Conservation (phyloP, 2,329 filamentous ascomycete genomes). For the Moelleriella libera region DNA sequence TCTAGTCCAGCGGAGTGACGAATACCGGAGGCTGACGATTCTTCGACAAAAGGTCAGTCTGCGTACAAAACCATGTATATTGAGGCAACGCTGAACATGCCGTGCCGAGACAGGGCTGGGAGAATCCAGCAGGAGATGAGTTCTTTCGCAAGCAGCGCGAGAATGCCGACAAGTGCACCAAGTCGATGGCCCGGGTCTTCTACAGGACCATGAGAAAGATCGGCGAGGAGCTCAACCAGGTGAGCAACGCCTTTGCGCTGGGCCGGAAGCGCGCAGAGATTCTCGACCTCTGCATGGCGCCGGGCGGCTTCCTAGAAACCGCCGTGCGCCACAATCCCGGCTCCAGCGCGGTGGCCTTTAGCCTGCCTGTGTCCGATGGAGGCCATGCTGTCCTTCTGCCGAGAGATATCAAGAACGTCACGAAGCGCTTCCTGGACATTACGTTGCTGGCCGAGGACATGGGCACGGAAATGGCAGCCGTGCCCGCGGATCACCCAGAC, state of each 20-base stretch:
- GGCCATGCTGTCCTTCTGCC: conserved; percentile 24
- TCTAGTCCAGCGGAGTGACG: not conserved
- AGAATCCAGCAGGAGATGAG: conserved; percentile 24
- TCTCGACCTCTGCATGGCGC: conserved; percentile 42
- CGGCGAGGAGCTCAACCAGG: conserved; percentile 22
- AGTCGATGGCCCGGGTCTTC: conserved; percentile 8
- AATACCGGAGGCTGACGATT: not conserved
- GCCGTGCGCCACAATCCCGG: conserved; percentile 20
- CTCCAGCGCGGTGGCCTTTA: conserved; percentile 21
- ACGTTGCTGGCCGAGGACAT: conserved; percentile 36
- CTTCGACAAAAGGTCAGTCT: conserved; percentile 2
- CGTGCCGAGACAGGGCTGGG: conserved; percentile 24
- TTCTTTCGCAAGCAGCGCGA: conserved; percentile 23
- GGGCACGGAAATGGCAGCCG: conserved; percentile 19
- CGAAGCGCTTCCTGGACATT: conserved; percentile 24
- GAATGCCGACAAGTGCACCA: conserved; percentile 7
- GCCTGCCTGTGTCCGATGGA: conserved; percentile 21
- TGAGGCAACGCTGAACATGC: not conserved
- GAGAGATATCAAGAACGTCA: conserved; percentile 4
- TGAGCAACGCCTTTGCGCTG: conserved; percentile 17
- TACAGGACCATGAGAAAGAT: conserved; percentile 28
- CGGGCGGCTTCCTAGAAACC: conserved; percentile 32
- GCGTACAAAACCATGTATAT: not conserved
- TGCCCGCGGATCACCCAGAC: conserved; percentile 17
- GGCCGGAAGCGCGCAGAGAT: conserved; percentile 9